Evolutionary conservation across 441 rosid species (phyloP).

Genomic region (Gossypium schwendimanii): DNA sequence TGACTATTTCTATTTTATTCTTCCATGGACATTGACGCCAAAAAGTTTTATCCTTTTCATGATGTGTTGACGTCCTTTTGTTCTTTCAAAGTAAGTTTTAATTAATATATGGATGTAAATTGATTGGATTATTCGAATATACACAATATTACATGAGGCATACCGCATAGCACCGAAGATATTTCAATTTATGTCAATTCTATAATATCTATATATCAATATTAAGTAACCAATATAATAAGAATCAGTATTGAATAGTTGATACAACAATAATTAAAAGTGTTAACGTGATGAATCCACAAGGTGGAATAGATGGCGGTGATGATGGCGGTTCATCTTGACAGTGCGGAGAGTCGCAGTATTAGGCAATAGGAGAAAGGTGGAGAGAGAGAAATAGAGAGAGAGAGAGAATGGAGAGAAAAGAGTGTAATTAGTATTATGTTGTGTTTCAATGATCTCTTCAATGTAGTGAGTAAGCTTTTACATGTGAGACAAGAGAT

Average conservation of each 20-base stretch:
- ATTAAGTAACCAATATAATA: neutral
- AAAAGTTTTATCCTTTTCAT: neutral
- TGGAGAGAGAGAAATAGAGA: no score
- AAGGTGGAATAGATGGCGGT: no score
- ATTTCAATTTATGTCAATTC: neutral
- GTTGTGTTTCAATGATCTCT: no score
- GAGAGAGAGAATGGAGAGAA: no score
- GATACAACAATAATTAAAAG: neutral
- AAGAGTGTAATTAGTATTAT: no score
- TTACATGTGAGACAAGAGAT: neutral
- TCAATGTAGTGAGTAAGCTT: no score
- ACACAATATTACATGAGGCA: neutral
- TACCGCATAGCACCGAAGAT: neutral
- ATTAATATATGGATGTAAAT: neutral
- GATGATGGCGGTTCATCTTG: no score
- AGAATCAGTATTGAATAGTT: neutral
- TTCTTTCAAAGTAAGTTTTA: neutral
- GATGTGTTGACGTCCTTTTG: neutral
- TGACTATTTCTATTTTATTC: neutral
- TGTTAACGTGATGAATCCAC: neutral
- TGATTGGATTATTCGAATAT: neutral
- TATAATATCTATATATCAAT: neutral
- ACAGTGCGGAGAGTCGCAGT: no score
- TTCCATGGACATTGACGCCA: neutral
- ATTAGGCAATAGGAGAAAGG: no score